Percentiles rank a stretch among this genome's conserved stretches.
Conservation (phyloP, 257 asterid genomes). For the Jacaranda copaia region DNA sequence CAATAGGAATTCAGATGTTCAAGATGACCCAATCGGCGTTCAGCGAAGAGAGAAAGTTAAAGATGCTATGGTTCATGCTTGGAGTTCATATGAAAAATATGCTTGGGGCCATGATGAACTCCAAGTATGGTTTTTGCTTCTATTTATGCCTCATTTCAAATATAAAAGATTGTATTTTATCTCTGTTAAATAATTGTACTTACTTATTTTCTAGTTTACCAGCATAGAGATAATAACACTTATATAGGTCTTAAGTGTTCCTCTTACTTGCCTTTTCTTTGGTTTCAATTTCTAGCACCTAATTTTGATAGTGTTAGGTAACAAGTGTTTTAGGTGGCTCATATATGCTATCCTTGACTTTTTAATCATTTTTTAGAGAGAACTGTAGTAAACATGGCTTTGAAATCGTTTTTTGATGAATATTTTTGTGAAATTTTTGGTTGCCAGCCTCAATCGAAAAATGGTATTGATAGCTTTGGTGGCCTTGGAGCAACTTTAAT, state of each 20-base stretch:
- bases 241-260: background rate
- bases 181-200: background rate
- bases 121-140: conserved; percentile 62
- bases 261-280: conserved; percentile 14
- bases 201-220: background rate
- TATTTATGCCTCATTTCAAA: conserved; percentile 5
- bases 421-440: conserved; percentile 36
- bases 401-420: conserved; percentile 28
- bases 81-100: conserved; percentile 96
- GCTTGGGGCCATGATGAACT: conserved; percentile 99
- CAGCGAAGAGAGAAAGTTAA: conserved; percentile 85
- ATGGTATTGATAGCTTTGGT: conserved; percentile 96
- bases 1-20: conserved; percentile 41
- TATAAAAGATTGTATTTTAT: conserved; percentile 2
- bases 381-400: conserved; percentile 21
- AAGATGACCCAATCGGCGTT: conserved; percentile 66
- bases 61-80: conserved; percentile 97
- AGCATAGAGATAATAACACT: background rate
- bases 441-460: conserved; percentile 88
- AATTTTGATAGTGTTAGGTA: conserved; percentile 30
- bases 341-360: conserved; percentile 20
- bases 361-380: conserved; percentile 21
- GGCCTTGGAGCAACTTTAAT: conserved; percentile 99
- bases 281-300: conserved; percentile 6
- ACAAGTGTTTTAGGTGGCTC: conserved; percentile 11